Base-by-base conservation (phyloP, 768 basidiomycete species). In the Lepiota brunneoincarnata region DNA sequence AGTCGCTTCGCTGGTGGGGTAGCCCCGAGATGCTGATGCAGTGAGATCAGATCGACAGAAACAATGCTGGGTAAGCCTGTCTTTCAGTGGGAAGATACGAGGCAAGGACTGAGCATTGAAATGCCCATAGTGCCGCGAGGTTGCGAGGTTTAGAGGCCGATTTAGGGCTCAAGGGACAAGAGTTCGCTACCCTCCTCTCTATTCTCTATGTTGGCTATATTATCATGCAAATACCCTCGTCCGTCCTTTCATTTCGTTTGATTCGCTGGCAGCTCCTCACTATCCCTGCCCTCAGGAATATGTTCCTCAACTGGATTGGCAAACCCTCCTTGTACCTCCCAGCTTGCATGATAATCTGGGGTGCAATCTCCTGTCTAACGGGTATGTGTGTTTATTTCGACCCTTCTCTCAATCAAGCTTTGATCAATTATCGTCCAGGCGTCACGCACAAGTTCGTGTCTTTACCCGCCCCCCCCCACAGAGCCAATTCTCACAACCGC, bases 171-270 rank as follows among this genome's bases (percentile, higher is more conserved):
- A 68, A 78, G 57, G 84, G 74, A 43, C 75, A 81, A 49, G 75
- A 90, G 59, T 91, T 89, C 63, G 77, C 82, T 10, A 83, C 86
- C 0, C 67, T 90, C 14, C 67, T 91, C 38, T 84, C 84, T 38
- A 80, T 86, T 44, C 73, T 90, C 28, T 91, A 88, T 61, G 75
- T 89, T 40, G 76, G 88, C 10, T 90, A 90, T 63, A 86, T 86
- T 54, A 67, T 88, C 36, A 89, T 89, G 87, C 89, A 91, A 64
- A 77, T 91, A 50, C 88, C 88, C 38, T 88, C 84, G 84, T 87
- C 61, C 69, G 84, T 69, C 3, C 28, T 24, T 28, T 51, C 26
- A 28, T 11, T 41, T 41, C 10, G 11, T 31, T 31, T 10, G n/a
- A 26, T 15, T 35, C 21, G 6, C 6, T 17, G 35, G 26, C 45